A percentile compares a stretch with the other conserved stretches of the same genome.
Conservation (phyloP, 331 rosid species). For the Arachis monticola region DNA sequence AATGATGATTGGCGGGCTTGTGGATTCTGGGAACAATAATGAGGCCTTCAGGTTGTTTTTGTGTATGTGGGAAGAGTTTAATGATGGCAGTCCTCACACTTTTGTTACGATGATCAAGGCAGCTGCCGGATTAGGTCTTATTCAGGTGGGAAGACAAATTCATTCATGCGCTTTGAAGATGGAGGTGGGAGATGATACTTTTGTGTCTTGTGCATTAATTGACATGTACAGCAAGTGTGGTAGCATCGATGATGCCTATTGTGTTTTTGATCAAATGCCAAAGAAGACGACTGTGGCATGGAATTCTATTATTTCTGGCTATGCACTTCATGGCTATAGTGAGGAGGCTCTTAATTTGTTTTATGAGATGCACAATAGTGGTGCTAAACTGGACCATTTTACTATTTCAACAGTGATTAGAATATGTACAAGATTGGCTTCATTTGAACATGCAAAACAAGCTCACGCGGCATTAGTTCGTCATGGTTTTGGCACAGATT, state of each 20-base stretch:
- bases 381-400: conserved; percentile 76
- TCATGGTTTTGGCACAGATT: conserved; percentile 74
- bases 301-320: conserved; percentile 84
- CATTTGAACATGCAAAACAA: conserved; percentile 81
- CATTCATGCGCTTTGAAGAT: conserved; percentile 81
- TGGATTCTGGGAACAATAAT: conserved; percentile 65
- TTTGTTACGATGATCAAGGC: conserved; percentile 70
- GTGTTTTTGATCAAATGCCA: conserved; percentile 78
- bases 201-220: conserved; percentile 76
- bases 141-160: conserved; percentile 66
- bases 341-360: conserved; percentile 77
- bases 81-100: conserved; percentile 57
- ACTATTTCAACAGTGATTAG: conserved; percentile 77
- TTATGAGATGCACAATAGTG: conserved; percentile 68
- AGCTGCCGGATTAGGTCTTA: conserved; percentile 65
- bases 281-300: conserved; percentile 78
- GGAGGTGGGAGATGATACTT: conserved; percentile 54
- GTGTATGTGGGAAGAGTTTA: conserved; percentile 69
- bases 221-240: conserved; percentile 94
- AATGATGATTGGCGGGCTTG: conserved; percentile 65
- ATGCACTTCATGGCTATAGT: conserved; percentile 83
- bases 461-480: conserved; percentile 88
- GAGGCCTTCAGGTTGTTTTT: conserved; percentile 69
- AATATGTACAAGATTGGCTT: conserved; percentile 83
- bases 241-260: conserved; percentile 75